A percentile compares a stretch with the other conserved stretches of the same genome.
These are phyloP conservation scores for Leishmania aethiopica DNA, from an alignment of 208 protist species.

Conservation along the genomic window DNA sequence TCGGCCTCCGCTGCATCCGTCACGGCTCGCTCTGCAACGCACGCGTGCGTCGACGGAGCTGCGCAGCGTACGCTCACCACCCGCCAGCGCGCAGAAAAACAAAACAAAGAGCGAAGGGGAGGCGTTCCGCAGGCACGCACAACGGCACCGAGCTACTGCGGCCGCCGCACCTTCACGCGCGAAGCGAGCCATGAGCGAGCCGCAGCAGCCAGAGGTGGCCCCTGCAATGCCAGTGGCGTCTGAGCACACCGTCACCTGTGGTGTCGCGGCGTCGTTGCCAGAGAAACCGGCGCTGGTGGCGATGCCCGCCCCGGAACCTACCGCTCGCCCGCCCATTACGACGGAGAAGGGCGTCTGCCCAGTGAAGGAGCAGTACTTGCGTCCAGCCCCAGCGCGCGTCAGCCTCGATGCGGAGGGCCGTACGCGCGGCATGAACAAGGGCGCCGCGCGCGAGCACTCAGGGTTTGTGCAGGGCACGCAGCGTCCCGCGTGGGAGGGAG, in stretches of 20 bases:
- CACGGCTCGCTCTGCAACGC: neutral
- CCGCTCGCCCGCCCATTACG: constrained; percentile 3
- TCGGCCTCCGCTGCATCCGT: neutral
- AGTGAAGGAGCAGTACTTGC: constrained; percentile 64
- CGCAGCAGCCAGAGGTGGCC: neutral
- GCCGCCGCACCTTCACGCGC: neutral
- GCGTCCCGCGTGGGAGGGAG: constrained; percentile 67
- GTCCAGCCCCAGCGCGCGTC: constrained; percentile 54
- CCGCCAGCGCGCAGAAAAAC: neutral
- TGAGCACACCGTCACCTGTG: neutral
- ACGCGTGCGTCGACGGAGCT: neutral
- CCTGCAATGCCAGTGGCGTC: neutral
- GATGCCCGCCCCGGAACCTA: neutral
- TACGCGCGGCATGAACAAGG: constrained; percentile 86
- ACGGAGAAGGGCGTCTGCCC: constrained; percentile 60
- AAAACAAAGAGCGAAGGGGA: neutral
- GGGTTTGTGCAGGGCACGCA: constrained; percentile 53
- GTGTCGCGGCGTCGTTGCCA: neutral
- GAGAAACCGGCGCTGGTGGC: neutral
- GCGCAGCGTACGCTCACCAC: neutral
- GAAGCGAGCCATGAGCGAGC: constrained; percentile 1
- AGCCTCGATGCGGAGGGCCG: constrained; percentile 63
- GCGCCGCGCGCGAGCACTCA: constrained; percentile 55
- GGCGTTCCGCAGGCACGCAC: neutral
- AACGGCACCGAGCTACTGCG: neutral